Evolutionary conservation across 352 stramenopile genomes (phyloP), one percentile per base, ranked within the genome.

Genomic region (Blastocystis sp.): DNA sequence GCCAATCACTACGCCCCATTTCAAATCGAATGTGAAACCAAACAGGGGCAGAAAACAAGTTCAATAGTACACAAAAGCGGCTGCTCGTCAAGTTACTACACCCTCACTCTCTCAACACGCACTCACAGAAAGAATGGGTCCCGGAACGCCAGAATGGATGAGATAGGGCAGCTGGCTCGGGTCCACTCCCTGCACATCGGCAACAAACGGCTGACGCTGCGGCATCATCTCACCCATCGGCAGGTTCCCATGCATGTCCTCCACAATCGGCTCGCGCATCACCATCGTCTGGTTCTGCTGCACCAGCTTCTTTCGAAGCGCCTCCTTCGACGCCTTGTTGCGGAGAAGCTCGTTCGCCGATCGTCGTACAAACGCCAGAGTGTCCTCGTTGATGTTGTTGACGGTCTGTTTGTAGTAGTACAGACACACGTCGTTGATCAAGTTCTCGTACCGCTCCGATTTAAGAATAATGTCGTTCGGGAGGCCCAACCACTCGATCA

Each of bases 331-430:
- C 9, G 77, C 77, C 45, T 87, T 87, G n/a, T 87, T 87, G 40
- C 77, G 77, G 14, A 87, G 59, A 10, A 87, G 52, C 11, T 87
- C 77, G 57, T 87, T 87, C 11, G 77, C 77, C 38, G 77, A 87
- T 28, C 77, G 10, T 17, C 77, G 14, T 1, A 87, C 65, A 69
- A 87, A 87, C 17, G 62, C 52, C 24, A 87, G 40, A 9, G 77
- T 87, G 63, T 87, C 77, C 38, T 87, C 77, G n/a, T 87, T 87
- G 24, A 87, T 87, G 57, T 76, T 77, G 42, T 78, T 87, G 21
- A 69, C 38, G 10, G 59, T 48, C 45, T 79, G 43, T 38, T 87
- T 87, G n/a, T 87, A 87, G 61, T 65, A 87, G 24, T 65, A 74
- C 45, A 87, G 43, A 59, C 77, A 87, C 43, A 59, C 59, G 42